Conservation (phyloP, 768 basidiomycete species). For the Tricholoma hemisulphureum region DNA sequence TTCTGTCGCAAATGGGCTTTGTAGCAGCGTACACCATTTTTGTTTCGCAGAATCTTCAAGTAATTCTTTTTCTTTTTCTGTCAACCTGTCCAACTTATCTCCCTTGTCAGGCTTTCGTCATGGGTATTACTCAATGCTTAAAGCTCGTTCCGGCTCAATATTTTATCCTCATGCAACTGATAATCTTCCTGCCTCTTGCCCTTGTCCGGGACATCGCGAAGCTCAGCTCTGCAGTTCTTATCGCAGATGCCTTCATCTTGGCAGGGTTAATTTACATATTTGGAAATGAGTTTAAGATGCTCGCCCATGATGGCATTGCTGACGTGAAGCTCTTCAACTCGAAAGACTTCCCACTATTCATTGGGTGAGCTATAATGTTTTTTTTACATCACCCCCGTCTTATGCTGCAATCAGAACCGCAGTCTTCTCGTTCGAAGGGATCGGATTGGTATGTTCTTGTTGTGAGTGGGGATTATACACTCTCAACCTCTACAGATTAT, state of each 20-base stretch:
- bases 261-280: slow-evolving; percentile 86
- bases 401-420: slow-evolving; percentile 63
- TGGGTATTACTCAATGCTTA: slow-evolving; percentile 75
- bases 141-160: slow-evolving; percentile 66
- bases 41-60: slow-evolving; percentile 85
- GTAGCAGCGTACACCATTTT: slow-evolving; percentile 93
- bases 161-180: slow-evolving; percentile 80
- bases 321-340: slow-evolving; percentile 85
- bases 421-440: slow-evolving; percentile 97
- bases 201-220: slow-evolving; percentile 94
- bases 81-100: background rate
- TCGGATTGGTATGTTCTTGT: slow-evolving; percentile 68
- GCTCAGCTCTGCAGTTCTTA: slow-evolving; percentile 84
- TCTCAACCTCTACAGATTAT: slow-evolving; percentile 56
- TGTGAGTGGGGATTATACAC: background rate
- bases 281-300: slow-evolving; percentile 73
- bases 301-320: slow-evolving; percentile 69
- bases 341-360: slow-evolving; percentile 85
- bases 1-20: slow-evolving; percentile 87
- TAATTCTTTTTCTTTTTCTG: slow-evolving; percentile 14
- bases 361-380: slow-evolving; percentile 61
- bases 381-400: slow-evolving; percentile 3
- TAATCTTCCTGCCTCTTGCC: slow-evolving; percentile 87
- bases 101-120: slow-evolving; percentile 68
- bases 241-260: slow-evolving; percentile 95